phyloP scores from a whole-genome alignment of 2,329 filamentous ascomycete genomes.

The Pseudogymnoascus sp. region DNA sequence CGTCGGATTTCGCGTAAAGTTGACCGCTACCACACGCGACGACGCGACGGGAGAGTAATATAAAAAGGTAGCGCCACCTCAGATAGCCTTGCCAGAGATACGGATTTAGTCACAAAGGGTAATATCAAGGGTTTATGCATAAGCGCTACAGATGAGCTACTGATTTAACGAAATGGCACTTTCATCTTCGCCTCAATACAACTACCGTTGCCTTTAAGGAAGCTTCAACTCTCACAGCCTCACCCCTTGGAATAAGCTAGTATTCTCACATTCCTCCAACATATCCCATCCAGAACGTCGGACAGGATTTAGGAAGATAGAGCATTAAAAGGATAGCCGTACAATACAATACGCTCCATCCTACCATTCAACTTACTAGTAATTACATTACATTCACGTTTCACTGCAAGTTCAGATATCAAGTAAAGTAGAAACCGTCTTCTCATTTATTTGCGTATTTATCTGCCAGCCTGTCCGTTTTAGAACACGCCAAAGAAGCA shows the following conservation, averaged over 20 bases:
- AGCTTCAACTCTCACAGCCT: neutral
- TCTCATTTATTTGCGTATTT: neutral
- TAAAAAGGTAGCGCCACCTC: neutral
- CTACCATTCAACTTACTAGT: neutral
- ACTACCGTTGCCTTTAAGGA: neutral
- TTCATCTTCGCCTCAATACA: neutral
- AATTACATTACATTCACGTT: neutral
- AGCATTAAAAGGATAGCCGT: neutral
- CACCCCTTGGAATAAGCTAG: neutral
- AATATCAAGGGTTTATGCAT: neutral
- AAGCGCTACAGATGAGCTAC: neutral
- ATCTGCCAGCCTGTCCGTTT: slow-evolving; percentile 5
- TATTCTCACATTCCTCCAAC: neutral
- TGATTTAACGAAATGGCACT: neutral
- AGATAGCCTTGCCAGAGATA: neutral
- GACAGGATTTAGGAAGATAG: neutral
- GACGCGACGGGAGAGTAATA: neutral
- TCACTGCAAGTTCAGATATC: neutral
- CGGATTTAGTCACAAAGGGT: neutral
- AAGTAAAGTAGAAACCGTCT: slow-evolving; percentile 4
- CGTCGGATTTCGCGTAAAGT: slow-evolving; percentile 7
- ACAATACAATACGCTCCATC: neutral
- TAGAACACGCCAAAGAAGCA: slow-evolving; percentile 10
- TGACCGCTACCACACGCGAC: slow-evolving; percentile 8
- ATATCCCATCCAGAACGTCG: neutral